Percentiles rank a stretch among this genome's conserved stretches.
Conservation (phyloP, 129 eudicot genomes). For the Kitagawia praeruptora region DNA sequence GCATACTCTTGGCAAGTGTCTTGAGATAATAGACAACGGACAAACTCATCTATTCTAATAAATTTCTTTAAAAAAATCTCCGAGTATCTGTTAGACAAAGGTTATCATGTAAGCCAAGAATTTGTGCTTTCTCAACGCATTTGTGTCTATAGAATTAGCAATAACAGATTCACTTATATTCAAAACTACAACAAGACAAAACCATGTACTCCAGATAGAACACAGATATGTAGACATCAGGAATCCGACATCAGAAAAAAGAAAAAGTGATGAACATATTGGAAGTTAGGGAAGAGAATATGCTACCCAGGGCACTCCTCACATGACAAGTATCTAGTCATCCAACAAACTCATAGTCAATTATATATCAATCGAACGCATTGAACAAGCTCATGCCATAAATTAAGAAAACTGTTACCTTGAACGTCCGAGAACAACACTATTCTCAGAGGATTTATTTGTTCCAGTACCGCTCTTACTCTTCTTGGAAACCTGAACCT, state of each 20-base stretch:
- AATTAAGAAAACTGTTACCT: slow-evolving; percentile 36
- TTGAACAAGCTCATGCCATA: background rate
- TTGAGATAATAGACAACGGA: background rate
- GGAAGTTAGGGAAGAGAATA: background rate
- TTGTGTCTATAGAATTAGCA: background rate
- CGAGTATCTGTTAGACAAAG: background rate
- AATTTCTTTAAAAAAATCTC: background rate
- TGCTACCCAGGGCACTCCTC: no score
- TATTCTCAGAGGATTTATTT: slow-evolving; percentile 20
- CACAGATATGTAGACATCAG: background rate
- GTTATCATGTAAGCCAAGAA: background rate
- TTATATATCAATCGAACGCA: no score
- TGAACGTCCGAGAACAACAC: slow-evolving; percentile 45
- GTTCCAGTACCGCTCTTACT: slow-evolving; percentile 26
- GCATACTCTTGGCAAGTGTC: background rate
- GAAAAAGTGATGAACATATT: background rate
- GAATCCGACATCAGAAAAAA: background rate
- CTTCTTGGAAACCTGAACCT: slow-evolving; percentile 49
- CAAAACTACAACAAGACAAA: background rate
- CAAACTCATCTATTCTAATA: background rate
- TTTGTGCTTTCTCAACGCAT: background rate
- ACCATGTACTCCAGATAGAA: background rate
- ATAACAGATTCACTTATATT: background rate
- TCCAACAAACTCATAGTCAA: no score
- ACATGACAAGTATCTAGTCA: no score